Evolutionary conservation across 805 yeast species (phyloP).

Genomic region (Wickerhamiella nectarea): DNA sequence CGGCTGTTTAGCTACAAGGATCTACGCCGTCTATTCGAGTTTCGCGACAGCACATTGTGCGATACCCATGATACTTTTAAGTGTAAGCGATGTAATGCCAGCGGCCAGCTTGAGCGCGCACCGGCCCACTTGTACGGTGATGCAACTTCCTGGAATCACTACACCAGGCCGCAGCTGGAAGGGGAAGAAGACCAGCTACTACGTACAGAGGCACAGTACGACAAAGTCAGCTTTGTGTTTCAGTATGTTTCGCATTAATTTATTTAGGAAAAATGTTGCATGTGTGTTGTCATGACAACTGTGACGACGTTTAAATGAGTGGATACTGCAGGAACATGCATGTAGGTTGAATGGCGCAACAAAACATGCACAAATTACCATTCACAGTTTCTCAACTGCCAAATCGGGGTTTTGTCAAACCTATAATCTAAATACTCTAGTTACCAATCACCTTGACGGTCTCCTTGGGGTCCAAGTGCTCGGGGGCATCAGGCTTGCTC

Average conservation of each 20-base stretch:
- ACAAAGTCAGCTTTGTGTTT: constrained; percentile 73
- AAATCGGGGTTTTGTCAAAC: no score
- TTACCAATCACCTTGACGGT: constrained; percentile 22
- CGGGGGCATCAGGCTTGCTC: constrained; percentile 28
- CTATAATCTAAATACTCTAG: no score
- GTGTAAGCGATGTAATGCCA: constrained; percentile 64
- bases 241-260: constrained; percentile 74
- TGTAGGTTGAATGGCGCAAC: no score
- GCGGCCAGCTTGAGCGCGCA: constrained; percentile 49
- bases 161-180: constrained; percentile 41
- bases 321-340: no score
- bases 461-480: constrained; percentile 33
- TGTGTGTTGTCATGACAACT: no score
- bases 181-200: constrained; percentile 65
- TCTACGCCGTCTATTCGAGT: constrained; percentile 61
- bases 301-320: no score
- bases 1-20: constrained; percentile 75
- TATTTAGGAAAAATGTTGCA: not conserved
- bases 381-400: no score
- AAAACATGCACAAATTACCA: no score
- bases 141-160: constrained; percentile 94
- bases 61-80: constrained; percentile 89
- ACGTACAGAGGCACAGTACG: constrained; percentile 53
- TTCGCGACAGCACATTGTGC: constrained; percentile 51
- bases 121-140: constrained; percentile 94